Base-by-base conservation (phyloP, 2,329 filamentous ascomycete species). In the Sporothrix sp. region DNA sequence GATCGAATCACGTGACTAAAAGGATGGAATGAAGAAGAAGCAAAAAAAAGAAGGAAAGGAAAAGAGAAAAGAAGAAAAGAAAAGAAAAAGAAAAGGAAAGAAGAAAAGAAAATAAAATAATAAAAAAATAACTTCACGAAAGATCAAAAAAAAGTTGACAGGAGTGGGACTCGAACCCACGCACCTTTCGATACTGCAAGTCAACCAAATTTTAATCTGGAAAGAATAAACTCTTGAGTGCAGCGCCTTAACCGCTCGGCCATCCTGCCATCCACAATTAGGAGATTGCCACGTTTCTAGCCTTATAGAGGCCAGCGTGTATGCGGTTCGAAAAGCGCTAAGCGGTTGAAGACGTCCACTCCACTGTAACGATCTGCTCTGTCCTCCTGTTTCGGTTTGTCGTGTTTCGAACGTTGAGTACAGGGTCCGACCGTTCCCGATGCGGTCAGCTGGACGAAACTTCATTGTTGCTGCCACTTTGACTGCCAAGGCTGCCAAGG, bases 81-180 rank as follows among this genome's bases (percentile, higher is more conserved):
- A n/a, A 20, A 7, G 25, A 23, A 16, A 23, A 48, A 32, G 30
- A 10, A 36, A 37, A 37, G 23, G 11, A 16, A 7, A 1, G 8
- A 27, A 8, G 11, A 13, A 2, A 14, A 38, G 0, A 21, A 18
- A 21, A 35, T 8, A 10, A 11, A 11, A 28, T 4, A 2, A 28
- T 20, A 23, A 18, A 18, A 10, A n/a, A 42, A n/a, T 14, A 13
- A 9, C 21, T 38, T 27, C 2, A 20, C 16, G 7, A 11, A 5
- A 42, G 28, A 44, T 18, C 27, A 51, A 46, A 47, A 30, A 40
- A 42, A 32, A 16, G 5, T 20, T 52, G 51, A 53, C 51, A 53
- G 48, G 52, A 54, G 52, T 54, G 52, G 52, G 52, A 54, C 52
- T 54, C 50, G 52, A 54, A 54, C 52, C 52, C 52, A 54, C 52